Base-by-base conservation (phyloP, 2,329 filamentous ascomycete species). In the Colletotrichum somersetense region DNA sequence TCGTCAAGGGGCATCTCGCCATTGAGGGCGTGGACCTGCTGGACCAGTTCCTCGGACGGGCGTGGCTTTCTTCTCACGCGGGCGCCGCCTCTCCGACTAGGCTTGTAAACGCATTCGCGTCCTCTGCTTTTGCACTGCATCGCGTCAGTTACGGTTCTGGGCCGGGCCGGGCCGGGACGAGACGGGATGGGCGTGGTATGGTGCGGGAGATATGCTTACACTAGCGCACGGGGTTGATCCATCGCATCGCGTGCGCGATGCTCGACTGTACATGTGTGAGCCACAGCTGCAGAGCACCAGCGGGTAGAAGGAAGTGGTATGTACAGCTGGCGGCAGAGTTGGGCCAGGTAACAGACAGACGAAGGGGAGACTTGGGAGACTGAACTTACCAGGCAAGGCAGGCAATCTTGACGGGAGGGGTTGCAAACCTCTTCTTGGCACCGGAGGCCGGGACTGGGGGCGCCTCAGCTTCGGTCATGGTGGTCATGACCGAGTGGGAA, bases 401-500 rank as follows among this genome's bases (percentile, higher is more conserved):
- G 30, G 85, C 85, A 62, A 85, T 80, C 76, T 87, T 87, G 38
- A 87, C 85, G 1, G 85, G 85, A 61, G 85, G 85, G 38, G 81
- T 80, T 56, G 83, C 82, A 75, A 85, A 84, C 76, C 84, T 85
- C 79, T 82, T 83, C 73, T 74, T 75, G 35, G 73, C 66, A 59
- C 69, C 75, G 55, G 74, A 71, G 59, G 66, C 40, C 55, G 70
- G 26, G 16, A 44, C 58, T 18, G 74, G 30, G 30, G 73, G 58
- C 30, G 53, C 62, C 55, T 66, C 63, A 55, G 57, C 72, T 57
- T 75, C 75, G 50, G 73, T 73, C 73, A 75, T 75, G 67, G 72
- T 69, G 50, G 48, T 69, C 69, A 72, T 74, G 67, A 48, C 70
- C 55, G 40, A 23, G 33, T 55, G 66, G 53, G 23, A 56, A 50